Base-by-base conservation (phyloP, 805 yeast genomes). In the Schwanniomyces pseudopolymorphus region DNA sequence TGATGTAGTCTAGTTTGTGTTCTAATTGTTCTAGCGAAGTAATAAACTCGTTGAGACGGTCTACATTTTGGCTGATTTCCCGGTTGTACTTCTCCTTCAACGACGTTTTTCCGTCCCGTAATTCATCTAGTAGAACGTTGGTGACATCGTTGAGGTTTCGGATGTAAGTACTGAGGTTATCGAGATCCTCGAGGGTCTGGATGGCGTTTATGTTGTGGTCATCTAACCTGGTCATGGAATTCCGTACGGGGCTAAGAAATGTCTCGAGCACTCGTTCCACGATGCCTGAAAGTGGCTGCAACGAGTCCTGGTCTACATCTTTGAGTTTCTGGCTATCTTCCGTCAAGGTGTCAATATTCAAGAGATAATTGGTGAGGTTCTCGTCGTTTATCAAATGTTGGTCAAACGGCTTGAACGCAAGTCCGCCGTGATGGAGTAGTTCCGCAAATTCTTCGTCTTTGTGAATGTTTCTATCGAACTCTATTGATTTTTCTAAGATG, bases 41-140 rank as follows among this genome's bases (percentile, higher is more conserved):
- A 28, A 60, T 43, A n/a, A 72, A 51, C 16, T 59, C 63, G 20
- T 63, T 55, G 21, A 72, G 55, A 41, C 63, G 60, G 11, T 52
- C 48, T 21, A 67, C 56, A 40, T 61, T 66, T 13, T 46, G 53
- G 40, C 59, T 60, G 43, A 70, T 60, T 26, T 63, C 63, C 5
- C 49, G 50, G 24, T 59, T 57, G 50, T 63, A 66, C 26, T 51
- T 52, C 2, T 44, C 44, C 33, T 55, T 53, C 35, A 66, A 52
- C 10, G 37, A 43, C 10, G 44, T 55, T 5, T 59, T 47, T 43
- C 56, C 54, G 7, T 39, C 40, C 22, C 39, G 43, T 22, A 71
- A 51, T 14, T 56, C 50, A n/a, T 43, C 48, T 13, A 50, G 52
- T 13, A 69, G 33, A 11, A 49, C 51, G 21, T 49, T 46, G 16